These are phyloP conservation scores for Gleditsia sinensis DNA, from an alignment of 306 rosid genomes.

Conservation along the genomic window DNA sequence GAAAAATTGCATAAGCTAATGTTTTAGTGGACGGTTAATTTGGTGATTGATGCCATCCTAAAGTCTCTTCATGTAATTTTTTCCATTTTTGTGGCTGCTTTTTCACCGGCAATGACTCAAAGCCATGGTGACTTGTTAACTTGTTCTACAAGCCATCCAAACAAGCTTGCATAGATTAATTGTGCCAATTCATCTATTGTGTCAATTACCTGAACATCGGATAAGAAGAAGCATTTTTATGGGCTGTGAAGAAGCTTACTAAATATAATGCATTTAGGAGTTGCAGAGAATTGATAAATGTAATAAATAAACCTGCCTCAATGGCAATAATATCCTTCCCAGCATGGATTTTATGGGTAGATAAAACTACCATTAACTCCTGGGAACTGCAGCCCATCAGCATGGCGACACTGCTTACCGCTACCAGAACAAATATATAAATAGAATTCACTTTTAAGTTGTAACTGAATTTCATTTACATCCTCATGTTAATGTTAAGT, in stretches of 20 bases:
- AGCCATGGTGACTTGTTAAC: constrained; percentile 82
- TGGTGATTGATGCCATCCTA: constrained; percentile 1
- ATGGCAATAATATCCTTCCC: constrained; percentile 45
- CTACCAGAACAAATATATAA: constrained; percentile 49
- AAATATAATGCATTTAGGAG: constrained; percentile 22
- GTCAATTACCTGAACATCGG: constrained; percentile 65
- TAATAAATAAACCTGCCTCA: constrained; percentile 65
- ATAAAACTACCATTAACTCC: constrained; percentile 65
- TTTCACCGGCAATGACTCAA: constrained; percentile 62
- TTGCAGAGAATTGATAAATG: constrained; percentile 30
- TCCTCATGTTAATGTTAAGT: constrained; percentile 3
- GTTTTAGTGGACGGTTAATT: constrained; percentile 57
- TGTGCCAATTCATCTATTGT: constrained; percentile 80
- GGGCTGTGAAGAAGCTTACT: not conserved
- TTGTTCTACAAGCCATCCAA: constrained; percentile 86
- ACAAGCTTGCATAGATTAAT: constrained; percentile 77
- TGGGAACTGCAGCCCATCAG: constrained; percentile 83
- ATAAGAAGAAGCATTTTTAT: not conserved
- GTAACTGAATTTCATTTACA: constrained; percentile 14
- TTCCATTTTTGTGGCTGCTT: constrained; percentile 26
- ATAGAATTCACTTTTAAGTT: constrained; percentile 21
- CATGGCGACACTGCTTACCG: constrained; percentile 65
- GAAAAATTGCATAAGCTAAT: constrained; percentile 55
- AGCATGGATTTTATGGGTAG: constrained; percentile 46
- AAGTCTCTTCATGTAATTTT: constrained; percentile 16